A percentile compares a stretch with the other conserved stretches of the same genome.
phyloP scores from a whole-genome alignment of 805 yeast genomes.

The Yarrowia keelungensis region DNA sequence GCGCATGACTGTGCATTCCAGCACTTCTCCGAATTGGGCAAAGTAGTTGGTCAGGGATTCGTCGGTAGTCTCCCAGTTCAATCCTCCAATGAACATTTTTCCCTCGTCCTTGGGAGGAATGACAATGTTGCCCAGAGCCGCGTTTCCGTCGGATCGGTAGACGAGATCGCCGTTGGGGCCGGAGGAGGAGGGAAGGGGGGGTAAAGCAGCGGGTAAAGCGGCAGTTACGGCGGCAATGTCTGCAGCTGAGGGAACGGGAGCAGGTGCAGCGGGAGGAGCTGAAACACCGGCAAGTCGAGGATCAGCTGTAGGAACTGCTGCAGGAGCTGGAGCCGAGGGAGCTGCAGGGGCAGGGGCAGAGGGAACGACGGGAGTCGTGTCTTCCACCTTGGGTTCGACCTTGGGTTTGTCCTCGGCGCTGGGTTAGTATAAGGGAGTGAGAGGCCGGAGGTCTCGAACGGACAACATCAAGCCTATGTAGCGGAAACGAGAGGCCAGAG shows the following conservation, averaged over 20 bases:
- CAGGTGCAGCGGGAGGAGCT: conserved; percentile 39
- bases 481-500: no score
- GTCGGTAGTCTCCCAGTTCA: conserved; percentile 97
- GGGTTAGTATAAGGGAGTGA: conserved; percentile 36
- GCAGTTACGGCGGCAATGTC: not conserved
- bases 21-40: conserved; percentile 84
- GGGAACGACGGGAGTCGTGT: no score
- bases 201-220: not conserved
- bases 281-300: conserved; percentile 43
- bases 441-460: conserved; percentile 18
- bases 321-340: conserved; percentile 27
- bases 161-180: conserved; percentile 4
- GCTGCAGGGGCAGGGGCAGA: not conserved
- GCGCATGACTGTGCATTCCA: conserved; percentile 91
- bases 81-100: conserved; percentile 94
- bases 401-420: conserved; percentile 49
- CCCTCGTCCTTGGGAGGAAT: conserved; percentile 72
- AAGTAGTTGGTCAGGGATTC: conserved; percentile 83
- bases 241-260: conserved; percentile 40
- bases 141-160: conserved; percentile 33
- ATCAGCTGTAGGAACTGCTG: conserved; percentile 41
- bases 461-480: not conserved
- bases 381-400: not conserved
- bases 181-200: no score
- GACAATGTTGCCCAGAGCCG: conserved; percentile 54